Percentiles rank a stretch among this genome's conserved stretches.
These are phyloP conservation scores for Magnolia officinalis DNA, from an alignment of 164 flowering plant genomes.

Conservation along the genomic window DNA sequence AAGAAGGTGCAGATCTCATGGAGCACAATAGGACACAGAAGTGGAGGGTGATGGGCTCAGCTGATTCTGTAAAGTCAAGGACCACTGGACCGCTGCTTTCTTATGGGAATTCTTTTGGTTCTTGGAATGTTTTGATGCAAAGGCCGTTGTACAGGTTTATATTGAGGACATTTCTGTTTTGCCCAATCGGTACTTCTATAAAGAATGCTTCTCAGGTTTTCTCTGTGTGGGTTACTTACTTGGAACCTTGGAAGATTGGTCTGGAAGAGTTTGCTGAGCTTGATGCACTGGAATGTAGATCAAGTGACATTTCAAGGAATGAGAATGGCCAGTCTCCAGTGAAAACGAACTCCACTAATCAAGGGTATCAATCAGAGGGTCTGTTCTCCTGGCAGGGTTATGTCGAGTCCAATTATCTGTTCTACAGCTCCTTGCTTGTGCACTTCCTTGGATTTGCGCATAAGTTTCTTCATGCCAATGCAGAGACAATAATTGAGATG, in stretches of 20 bases:
- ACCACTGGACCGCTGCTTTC: conserved; percentile 18
- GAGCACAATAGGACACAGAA: conserved; percentile 32
- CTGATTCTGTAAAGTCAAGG: conserved; percentile 31
- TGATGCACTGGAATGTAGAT: conserved; percentile 30
- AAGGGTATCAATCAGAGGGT: conserved; percentile 7
- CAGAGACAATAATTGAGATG: conserved; percentile 62
- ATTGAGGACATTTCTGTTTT: conserved; percentile 71
- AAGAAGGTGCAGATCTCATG: conserved; percentile 24
- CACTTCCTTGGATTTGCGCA: conserved; percentile 92
- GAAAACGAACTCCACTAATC: neutral
- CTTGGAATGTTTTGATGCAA: conserved; percentile 61
- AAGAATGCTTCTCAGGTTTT: conserved; percentile 68
- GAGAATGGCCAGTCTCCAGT: conserved; percentile 16
- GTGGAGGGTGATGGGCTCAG: conserved; percentile 28
- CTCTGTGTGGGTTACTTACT: conserved; percentile 59
- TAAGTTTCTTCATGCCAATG: conserved; percentile 73
- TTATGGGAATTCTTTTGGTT: conserved; percentile 21
- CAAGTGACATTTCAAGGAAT: conserved; percentile 18
- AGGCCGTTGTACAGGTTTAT: conserved; percentile 81
- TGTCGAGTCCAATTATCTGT: conserved; percentile 70
- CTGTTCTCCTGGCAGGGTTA: conserved; percentile 62
- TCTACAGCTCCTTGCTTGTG: conserved; percentile 76
- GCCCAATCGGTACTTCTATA: conserved; percentile 58
- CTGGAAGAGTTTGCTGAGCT: conserved; percentile 50
- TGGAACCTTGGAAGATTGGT: conserved; percentile 72